Base-by-base conservation (phyloP, 106 monocot species). In the Narthecium ossifragum region DNA sequence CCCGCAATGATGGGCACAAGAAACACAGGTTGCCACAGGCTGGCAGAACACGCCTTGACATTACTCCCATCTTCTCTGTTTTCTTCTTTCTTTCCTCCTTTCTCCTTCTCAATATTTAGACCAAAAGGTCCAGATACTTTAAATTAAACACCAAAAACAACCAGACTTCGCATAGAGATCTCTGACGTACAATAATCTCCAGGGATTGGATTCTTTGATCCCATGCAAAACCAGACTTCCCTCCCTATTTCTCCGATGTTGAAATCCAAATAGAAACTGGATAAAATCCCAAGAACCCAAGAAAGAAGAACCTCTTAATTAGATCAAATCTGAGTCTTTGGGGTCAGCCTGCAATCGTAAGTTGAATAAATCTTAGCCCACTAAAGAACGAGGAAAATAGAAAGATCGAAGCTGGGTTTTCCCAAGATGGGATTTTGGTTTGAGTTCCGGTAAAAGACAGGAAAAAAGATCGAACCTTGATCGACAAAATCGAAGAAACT, bases 1-100 rank as follows among this genome's bases (percentile, higher is more conserved):
- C 52, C 26, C 77, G 77, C 53, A 77, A 8, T 12, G 77, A 77
- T 13, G 77, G 77, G 60, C 77, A 77, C 34, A 77, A 60, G 53
- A 64, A 70, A 53, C 77, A 77, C 2, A 77, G 59, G 8, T 34
- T 70, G 22, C 77, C 70, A 26, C 70, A 77, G 41, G 26, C 77
- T 3, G 77, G 77, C 43, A 77, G 26, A 2, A 77, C 77, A 22
- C 60, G 28, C 61, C 77, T 64, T 23, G 77, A 77, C 59, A 77
- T 66, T 15, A 77, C 77, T 26, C 77, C 77, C 77, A 77, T 77
- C 29, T 43, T 60, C 36, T 27, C 26, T 52, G 2, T 48, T 22
- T 48, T 7, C 22, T 27, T 52, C 28, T 53, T 12, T 27, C 29
- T 53, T n/a, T 14, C 27, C 27, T 53, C 5, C 20, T 53, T 30